Evolutionary conservation across 129 eudicot genomes (phyloP), one percentile per base, ranked within the genome.

Genomic region (Deinandra increscens): DNA sequence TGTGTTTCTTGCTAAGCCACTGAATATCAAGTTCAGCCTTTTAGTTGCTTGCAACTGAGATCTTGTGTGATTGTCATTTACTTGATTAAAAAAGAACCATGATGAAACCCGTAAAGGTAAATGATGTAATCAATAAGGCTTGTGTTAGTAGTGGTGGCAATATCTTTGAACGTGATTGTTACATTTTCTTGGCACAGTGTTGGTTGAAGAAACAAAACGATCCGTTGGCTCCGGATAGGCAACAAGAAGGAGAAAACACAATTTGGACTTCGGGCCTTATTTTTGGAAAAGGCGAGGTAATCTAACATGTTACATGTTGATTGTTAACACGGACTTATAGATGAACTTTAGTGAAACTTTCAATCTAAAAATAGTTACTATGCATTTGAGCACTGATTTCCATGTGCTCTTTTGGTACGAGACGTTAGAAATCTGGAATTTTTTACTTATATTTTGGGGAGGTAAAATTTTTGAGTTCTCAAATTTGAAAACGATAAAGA

Each of bases 121-220:
- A 56, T 56, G 39, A 9, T 56, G 60, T 22, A 53, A 9, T 3
- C 14, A 53, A 10, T 53, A 53, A 53, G 8, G 60, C 3, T 9
- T 4, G 33, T 54, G 60, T 54, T 20, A 20, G 3, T 22, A 54
- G 34, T 53, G 34, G 6, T 20, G 10, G 60, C 60, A 58, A 63
- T 17, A 56, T 41, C 34, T 9, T 45, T 55, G 68, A 31, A 66
- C 19, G 39, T 46, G 17, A 34, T 53, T 20, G 36, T 36, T 43
- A 64, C 38, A 53, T 26, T 61, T 72, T 70, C 64, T 68, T 73
- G 60, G 12, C 50, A 13, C 53, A 91, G 96, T 91, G 97, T 62
- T 91, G 96, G 98, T 78, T 92, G 82, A 92, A 92, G 91, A 92
- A 92, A 77, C 95, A 92, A 58, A 79, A 81, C 74, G 98, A 92